Evolutionary conservation across 2,329 filamentous ascomycete genomes (phyloP), one percentile per base, ranked within the genome.

Genomic region (Fusarium chuoi): DNA sequence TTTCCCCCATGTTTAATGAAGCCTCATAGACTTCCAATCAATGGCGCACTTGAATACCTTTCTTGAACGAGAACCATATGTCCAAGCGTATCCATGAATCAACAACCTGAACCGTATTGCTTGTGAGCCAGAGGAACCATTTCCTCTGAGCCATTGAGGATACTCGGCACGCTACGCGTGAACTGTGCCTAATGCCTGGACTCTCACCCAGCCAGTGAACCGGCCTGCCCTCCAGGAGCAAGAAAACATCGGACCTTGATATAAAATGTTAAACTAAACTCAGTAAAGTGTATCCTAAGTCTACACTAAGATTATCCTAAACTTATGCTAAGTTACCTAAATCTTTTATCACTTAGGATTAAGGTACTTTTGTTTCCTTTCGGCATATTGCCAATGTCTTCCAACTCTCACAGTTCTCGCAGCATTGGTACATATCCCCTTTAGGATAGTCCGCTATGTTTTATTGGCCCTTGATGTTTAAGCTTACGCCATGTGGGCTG

Each of bases 361-460:
- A 26, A 45, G 24, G 14, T 28, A 30, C 33, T 7, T 33, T 33
- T 14, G 33, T 33, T 33, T 13, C 33, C 5, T 33, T 33, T 33
- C 33, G 12, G 33, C 33, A 13, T 6, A 4, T 33, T 33, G 12
- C 18, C 3, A 46, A 7, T 13, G 18, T 13, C 10, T 26, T 24
- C 17, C 6, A 13, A 9, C 7, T 4, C 24, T 10, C 9, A 28
- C 33, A 4, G 3, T 46, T 46, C 8, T 10, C 13, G 12, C 4
- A 15, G 1, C 0, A 7, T 46, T 9, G 14, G 4, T 1, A 9
- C 0, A n/a, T n/a, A 26, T 26, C 17, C 18, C 44, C 4, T 45
- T 45, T 45, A 13, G 24, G 24, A 45, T 2, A 20, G 12, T 6
- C 0, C 0, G 4, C 7, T 24, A 8, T 45, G 11, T 45, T 6